phyloP scores from a whole-genome alignment of 1,139 yeast species.

The Suhomyces bolitotheri region DNA sequence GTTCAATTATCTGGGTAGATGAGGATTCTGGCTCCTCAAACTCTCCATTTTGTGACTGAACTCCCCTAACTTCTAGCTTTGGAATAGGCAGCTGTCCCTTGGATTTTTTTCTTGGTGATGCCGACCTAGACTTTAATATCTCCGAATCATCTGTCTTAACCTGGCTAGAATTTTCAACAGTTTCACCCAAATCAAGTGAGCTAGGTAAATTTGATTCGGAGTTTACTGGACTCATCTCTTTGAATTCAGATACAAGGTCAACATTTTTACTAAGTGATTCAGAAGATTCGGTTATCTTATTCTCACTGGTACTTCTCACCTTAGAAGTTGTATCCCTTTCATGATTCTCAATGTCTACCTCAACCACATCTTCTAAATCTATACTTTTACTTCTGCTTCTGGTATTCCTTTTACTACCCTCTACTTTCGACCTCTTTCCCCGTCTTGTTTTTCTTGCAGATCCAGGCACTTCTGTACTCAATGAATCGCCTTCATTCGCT shows the following conservation, averaged over 20 bases:
- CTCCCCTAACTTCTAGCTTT: not conserved
- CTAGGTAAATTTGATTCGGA: not conserved
- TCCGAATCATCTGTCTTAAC: not conserved
- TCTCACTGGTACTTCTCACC: not conserved
- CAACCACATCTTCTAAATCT: not conserved
- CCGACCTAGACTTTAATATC: not conserved
- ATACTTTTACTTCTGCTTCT: conserved; percentile 2
- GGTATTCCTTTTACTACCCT: conserved; percentile 1
- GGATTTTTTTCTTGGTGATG: not conserved
- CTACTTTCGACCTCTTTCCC: not conserved
- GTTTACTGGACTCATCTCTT: not conserved
- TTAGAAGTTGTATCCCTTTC: not conserved
- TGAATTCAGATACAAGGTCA: not conserved
- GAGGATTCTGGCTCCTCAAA: too few species aligned
- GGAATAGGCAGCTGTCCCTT: not conserved
- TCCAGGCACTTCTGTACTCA: too few species aligned
- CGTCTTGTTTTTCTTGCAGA: not conserved
- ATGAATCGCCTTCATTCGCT: too few species aligned
- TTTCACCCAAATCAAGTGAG: not conserved
- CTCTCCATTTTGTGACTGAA: not conserved
- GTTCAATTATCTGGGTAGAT: not conserved
- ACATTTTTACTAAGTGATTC: not conserved
- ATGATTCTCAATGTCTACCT: not conserved
- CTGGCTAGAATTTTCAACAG: not conserved
- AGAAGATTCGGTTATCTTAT: too few species aligned